These are phyloP conservation scores for Plantago major DNA, from an alignment of 257 asterid genomes.

Conservation along the genomic window DNA sequence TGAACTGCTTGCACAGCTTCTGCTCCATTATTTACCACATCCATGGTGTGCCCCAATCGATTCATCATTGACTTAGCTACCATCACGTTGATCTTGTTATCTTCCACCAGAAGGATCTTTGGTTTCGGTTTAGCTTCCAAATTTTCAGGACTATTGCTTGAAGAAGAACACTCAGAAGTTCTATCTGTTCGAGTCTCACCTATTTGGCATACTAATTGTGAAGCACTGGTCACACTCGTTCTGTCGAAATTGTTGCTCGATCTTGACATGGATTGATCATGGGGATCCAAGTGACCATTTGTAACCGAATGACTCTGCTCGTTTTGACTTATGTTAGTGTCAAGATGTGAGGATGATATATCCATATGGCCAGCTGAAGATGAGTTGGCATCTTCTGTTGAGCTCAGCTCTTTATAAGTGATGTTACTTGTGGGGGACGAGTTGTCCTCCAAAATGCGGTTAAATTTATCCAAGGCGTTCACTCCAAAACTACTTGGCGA, in stretches of 20 bases:
- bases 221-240: constrained; percentile 21
- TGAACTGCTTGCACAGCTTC: constrained; percentile 78
- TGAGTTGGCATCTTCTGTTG: constrained; percentile 44
- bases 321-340: constrained; percentile 18
- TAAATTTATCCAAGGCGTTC: constrained; percentile 22
- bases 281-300: constrained; percentile 20
- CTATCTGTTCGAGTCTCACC: constrained; percentile 18
- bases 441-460: constrained; percentile 36
- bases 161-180: constrained; percentile 42
- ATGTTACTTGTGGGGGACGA: constrained; percentile 33
- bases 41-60: constrained; percentile 65
- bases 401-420: constrained; percentile 34
- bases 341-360: constrained; percentile 28
- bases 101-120: constrained; percentile 84
- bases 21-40: constrained; percentile 62
- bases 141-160: constrained; percentile 36
- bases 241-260: constrained; percentile 12
- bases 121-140: constrained; percentile 35
- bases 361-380: constrained; percentile 29
- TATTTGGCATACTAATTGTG: constrained; percentile 24
- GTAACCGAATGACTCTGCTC: constrained; percentile 15
- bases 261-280: constrained; percentile 14
- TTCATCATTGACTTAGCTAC: constrained; percentile 81
- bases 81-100: constrained; percentile 76
- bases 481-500: constrained; percentile 33